phyloP scores from a whole-genome alignment of 169 alveolate species.

The Cryptosporidium muris region DNA sequence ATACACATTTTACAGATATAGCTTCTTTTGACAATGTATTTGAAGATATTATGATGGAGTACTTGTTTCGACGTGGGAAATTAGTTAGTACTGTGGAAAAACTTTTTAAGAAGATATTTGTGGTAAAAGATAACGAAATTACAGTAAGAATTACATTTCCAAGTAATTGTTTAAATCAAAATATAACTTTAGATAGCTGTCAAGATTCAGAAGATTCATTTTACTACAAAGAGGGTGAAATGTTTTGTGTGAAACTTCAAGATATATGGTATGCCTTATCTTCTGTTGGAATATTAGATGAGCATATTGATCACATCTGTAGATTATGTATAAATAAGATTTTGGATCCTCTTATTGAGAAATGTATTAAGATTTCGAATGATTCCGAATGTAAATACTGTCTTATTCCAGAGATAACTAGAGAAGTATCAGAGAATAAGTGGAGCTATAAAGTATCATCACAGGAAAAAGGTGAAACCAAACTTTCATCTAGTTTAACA shows the following conservation, averaged over 20 bases:
- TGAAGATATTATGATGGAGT: slow-evolving; percentile 51
- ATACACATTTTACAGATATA: neutral
- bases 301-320: slow-evolving; percentile 47
- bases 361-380: slow-evolving; percentile 16
- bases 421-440: slow-evolving; percentile 24
- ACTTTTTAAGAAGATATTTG: slow-evolving; percentile 36
- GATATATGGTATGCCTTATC: slow-evolving; percentile 60
- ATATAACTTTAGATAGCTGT: neutral
- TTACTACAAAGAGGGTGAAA: slow-evolving; percentile 25
- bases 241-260: slow-evolving; percentile 31
- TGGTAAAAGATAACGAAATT: slow-evolving; percentile 19
- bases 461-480: neutral
- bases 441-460: slow-evolving; percentile 57
- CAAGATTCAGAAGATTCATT: neutral
- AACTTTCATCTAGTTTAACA: neutral
- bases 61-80: slow-evolving; percentile 45
- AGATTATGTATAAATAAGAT: slow-evolving; percentile 53
- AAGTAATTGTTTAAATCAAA: neutral
- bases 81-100: slow-evolving; percentile 40
- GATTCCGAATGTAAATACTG: slow-evolving; percentile 21
- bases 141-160: slow-evolving; percentile 54
- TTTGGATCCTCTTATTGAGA: slow-evolving; percentile 28
- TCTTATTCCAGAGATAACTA: slow-evolving; percentile 12
- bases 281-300: slow-evolving; percentile 56
- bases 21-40: slow-evolving; percentile 22